A percentile compares a stretch with the other conserved stretches of the same genome.
Conservation (phyloP, 805 yeast genomes). For the Kuraishia borneana region DNA sequence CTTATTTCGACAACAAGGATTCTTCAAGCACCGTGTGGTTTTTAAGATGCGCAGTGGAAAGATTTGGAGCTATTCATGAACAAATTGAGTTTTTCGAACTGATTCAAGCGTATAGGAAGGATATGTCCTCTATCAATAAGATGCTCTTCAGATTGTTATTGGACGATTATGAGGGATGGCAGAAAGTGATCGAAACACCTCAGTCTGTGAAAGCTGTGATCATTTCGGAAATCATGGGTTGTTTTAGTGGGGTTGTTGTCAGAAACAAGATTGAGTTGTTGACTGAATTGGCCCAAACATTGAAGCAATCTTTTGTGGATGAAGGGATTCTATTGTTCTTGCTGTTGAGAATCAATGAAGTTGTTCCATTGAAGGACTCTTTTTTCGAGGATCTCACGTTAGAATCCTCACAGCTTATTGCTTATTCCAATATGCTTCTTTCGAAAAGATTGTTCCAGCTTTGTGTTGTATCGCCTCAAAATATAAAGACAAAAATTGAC, state of each 20-base stretch:
- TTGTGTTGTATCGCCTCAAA: slow-evolving; percentile 1
- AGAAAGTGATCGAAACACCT: too few relatives aligned
- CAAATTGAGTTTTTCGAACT: not conserved
- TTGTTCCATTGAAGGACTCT: not conserved
- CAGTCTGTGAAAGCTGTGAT: not conserved
- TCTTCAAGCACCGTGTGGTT: slow-evolving; percentile 7
- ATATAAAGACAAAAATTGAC: too few relatives aligned
- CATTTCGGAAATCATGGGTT: not conserved
- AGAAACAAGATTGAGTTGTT: not conserved
- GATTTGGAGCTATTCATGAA: not conserved
- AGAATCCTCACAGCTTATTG: not conserved
- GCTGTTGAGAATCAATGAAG: not conserved
- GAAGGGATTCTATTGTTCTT: not conserved
- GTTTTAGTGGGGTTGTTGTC: not conserved
- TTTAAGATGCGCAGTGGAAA: not conserved
- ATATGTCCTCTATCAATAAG: not conserved
- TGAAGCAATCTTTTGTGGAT: not conserved
- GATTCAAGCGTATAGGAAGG: not conserved
- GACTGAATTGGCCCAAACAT: not conserved
- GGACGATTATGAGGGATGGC: too few relatives aligned
- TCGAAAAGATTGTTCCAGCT: not conserved
- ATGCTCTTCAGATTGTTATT: not conserved
- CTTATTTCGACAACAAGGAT: slow-evolving; percentile 11
- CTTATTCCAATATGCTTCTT: not conserved
- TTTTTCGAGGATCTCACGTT: not conserved